Evolutionary conservation across 2,329 filamentous ascomycete species (phyloP), one percentile per base, ranked within the genome.

Genomic region (Sphaerostilbella broomeana): DNA sequence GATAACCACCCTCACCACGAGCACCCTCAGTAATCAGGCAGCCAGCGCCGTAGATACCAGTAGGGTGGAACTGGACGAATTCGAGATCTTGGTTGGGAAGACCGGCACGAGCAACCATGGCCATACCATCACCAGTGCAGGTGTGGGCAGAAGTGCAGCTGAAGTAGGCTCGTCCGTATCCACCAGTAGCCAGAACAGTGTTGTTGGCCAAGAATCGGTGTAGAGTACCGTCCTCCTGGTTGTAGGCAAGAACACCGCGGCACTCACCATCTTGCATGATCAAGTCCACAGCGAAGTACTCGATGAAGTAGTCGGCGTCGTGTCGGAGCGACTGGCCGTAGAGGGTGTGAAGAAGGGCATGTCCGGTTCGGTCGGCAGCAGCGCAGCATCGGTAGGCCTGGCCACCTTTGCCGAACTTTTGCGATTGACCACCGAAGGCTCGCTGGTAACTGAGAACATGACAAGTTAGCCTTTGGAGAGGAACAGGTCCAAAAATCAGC

Each of bases 251-350:
- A 52, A 97, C 86, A 78, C 92, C 92, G 53, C 89, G 89, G 75
- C 90, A 97, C 66, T 90, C 85, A 46, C 90, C 90, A 57, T 94
- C 86, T 70, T 95, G 84, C 92, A 97, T 97, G 57, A 98, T 84
- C 66, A 97, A 72, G 62, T 97, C 92, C 52, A 94, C 77, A 55
- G 89, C 92, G 64, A 97, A 98, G 76, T 89, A 97, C 69, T 97
- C 92, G 65, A 98, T 95, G 70, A 98, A 97, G 77, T 95, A 98
- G 75, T 95, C 95, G 60, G 90, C 95, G 76, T 95, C 95, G 77
- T 97, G 88, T 61, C 86, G 77, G 46, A 97, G 79, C 38, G 89
- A 95, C 72, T 95, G 90, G 57, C 92, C 92, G 69, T 97, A 98
- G 51, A 98, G 85, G 18, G 92, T 98, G 77, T 98, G 92, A 37